A percentile compares a stretch with the other conserved stretches of the same genome.
Conservation (phyloP, 257 asterid genomes). For the Solanum verrucosum region DNA sequence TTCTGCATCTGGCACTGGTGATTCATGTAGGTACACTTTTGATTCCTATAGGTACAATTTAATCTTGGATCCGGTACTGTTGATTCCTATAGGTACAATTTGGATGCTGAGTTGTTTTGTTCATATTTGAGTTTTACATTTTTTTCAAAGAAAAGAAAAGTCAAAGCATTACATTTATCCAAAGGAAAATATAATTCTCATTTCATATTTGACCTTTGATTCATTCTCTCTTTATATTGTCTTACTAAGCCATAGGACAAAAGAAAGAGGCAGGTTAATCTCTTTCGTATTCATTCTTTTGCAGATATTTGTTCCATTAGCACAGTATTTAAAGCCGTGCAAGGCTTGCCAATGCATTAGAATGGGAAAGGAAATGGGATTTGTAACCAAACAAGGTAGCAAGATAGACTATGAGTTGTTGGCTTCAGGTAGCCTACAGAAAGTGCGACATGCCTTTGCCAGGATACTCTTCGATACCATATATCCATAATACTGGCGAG, state of each 20-base stretch:
- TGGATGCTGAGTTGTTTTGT: too few species aligned
- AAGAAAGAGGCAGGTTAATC: not conserved
- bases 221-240: not conserved
- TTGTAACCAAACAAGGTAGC: constrained; percentile 43
- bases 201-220: not conserved
- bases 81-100: too few species aligned
- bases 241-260: not conserved
- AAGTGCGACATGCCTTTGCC: constrained; percentile 80
- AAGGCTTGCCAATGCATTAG: constrained; percentile 69
- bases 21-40: too few species aligned
- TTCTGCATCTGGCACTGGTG: too few species aligned
- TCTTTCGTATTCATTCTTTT: not conserved
- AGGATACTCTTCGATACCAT: constrained; percentile 80
- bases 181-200: too few species aligned
- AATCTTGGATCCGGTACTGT: too few species aligned
- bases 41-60: too few species aligned
- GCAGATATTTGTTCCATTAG: constrained; percentile 63
- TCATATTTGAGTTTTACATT: too few species aligned
- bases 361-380: constrained; percentile 41
- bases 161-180: too few species aligned
- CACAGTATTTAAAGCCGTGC: constrained; percentile 39
- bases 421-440: constrained; percentile 53
- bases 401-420: constrained; percentile 62
- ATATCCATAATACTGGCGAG: constrained; percentile 30
- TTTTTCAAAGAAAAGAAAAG: too few species aligned